phyloP scores from a whole-genome alignment of 768 basidiomycete species.

The Basidioascus undulatus region DNA sequence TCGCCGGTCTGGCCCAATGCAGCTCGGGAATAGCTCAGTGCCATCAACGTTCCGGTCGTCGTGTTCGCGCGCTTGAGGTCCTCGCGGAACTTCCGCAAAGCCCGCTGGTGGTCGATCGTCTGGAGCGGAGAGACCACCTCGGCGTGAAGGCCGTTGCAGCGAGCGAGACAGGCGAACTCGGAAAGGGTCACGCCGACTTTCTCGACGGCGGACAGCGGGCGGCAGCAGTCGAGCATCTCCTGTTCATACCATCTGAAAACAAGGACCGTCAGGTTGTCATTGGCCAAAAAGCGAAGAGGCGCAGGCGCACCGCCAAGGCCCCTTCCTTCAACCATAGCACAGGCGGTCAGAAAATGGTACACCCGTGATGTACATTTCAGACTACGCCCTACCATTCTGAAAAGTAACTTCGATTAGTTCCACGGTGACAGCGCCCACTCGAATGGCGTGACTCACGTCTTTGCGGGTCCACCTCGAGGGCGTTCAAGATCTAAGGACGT shows the following conservation, averaged over 20 bases:
- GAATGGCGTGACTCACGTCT: too few species aligned
- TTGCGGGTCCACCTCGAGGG: conserved; percentile 12
- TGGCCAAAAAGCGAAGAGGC: too few species aligned
- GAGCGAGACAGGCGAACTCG: conserved; percentile 12
- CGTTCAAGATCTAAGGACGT: conserved; percentile 13
- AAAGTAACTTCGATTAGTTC: too few species aligned
- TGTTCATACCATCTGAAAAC: neutral
- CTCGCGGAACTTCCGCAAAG: conserved; percentile 1
- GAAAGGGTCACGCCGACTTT: conserved; percentile 9
- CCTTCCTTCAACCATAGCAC: too few species aligned
- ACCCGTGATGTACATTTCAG: too few species aligned
- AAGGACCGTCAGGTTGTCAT: neutral
- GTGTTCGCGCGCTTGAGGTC: neutral
- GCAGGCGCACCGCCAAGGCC: conserved; percentile 9
- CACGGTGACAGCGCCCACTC: too few species aligned
- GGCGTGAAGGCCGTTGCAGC: conserved; percentile 9
- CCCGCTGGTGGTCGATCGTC: neutral
- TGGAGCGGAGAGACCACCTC: neutral
- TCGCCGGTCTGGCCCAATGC: conserved; percentile 11
- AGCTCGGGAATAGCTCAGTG: conserved; percentile 7
- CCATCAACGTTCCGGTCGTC: conserved; percentile 5
- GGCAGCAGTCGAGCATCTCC: conserved; percentile 4
- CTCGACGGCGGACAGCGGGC: conserved; percentile 5
- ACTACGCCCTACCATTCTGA: too few species aligned
- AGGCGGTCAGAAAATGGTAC: neutral